phyloP scores from a whole-genome alignment of 805 yeast species.

The Ogataea saltuana region DNA sequence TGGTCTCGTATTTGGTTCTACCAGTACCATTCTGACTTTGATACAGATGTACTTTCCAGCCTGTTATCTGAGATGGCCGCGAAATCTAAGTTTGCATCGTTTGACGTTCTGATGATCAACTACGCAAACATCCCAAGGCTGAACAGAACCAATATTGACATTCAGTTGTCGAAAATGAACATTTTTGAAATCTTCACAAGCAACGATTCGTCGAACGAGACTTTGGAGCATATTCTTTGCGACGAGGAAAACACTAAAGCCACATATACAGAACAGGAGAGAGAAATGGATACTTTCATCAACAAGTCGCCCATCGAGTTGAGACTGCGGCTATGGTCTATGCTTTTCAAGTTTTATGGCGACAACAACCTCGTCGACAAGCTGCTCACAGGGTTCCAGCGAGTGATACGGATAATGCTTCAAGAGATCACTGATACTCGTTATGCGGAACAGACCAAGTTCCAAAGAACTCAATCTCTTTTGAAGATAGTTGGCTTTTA shows the following conservation, averaged over 20 bases:
- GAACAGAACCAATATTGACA: constrained; percentile 47
- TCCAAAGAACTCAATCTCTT: constrained; percentile 43
- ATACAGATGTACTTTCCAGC: constrained; percentile 37
- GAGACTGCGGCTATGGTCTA: constrained; percentile 72
- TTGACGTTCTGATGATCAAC: constrained; percentile 53
- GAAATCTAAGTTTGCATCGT: constrained; percentile 17
- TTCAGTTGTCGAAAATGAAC: constrained; percentile 69
- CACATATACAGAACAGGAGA: constrained; percentile 38
- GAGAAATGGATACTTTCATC: constrained; percentile 63
- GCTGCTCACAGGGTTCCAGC: constrained; percentile 51
- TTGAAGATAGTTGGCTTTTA: constrained; percentile 54
- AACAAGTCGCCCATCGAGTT: constrained; percentile 63
- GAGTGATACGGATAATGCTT: constrained; percentile 47
- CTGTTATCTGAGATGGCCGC: constrained; percentile 31
- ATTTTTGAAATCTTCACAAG: constrained; percentile 69
- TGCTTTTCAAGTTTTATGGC: constrained; percentile 59
- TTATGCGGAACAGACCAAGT: constrained; percentile 26
- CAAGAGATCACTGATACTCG: constrained; percentile 35
- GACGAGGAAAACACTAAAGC: constrained; percentile 33
- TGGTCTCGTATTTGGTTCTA: constrained; percentile 52
- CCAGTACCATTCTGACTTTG: constrained; percentile 37
- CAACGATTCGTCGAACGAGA: constrained; percentile 35
- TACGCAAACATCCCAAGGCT: constrained; percentile 60
- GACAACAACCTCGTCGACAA: constrained; percentile 34
- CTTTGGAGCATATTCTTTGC: constrained; percentile 26